These are phyloP conservation scores for Colletotrichum costaricense DNA, from an alignment of 2,329 filamentous ascomycete genomes.

Conservation along the genomic window DNA sequence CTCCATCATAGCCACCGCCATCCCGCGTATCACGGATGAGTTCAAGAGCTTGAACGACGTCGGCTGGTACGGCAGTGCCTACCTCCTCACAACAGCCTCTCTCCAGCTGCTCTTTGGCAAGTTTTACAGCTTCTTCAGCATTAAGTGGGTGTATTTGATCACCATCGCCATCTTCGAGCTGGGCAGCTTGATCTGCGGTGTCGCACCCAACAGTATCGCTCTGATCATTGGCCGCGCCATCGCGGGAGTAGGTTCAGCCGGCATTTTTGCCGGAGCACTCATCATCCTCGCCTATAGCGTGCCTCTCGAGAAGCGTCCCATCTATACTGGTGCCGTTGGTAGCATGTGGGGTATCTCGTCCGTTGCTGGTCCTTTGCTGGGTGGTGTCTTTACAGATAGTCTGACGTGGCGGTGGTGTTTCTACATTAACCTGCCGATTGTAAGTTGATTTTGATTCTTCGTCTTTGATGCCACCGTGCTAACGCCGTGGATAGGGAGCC, in stretches of 20 bases:
- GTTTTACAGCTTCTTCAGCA: constrained; percentile 57
- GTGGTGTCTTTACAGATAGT: constrained; percentile 48
- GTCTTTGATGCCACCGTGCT: neutral
- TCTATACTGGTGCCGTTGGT: constrained; percentile 53
- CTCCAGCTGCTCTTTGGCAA: constrained; percentile 54
- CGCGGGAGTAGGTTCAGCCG: constrained; percentile 54
- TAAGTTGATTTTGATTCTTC: constrained; percentile 31
- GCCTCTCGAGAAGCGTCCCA: constrained; percentile 45
- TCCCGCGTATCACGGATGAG: constrained; percentile 55
- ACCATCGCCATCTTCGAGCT: constrained; percentile 55
- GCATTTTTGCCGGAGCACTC: constrained; percentile 57
- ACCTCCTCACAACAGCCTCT: constrained; percentile 53
- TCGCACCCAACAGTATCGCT: constrained; percentile 44
- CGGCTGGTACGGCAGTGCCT: constrained; percentile 61
- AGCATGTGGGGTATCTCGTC: constrained; percentile 60
- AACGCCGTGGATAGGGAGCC: constrained; percentile 42
- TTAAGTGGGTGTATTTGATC: constrained; percentile 53
- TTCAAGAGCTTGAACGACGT: constrained; percentile 58
- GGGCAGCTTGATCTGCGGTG: constrained; percentile 54
- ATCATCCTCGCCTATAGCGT: constrained; percentile 54
- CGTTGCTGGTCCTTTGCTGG: constrained; percentile 47
- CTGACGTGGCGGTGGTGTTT: constrained; percentile 54
- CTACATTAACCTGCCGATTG: constrained; percentile 54
- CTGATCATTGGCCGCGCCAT: constrained; percentile 51
- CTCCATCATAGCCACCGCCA: constrained; percentile 56